Evolutionary conservation across 2,329 filamentous ascomycete species (phyloP).

Genomic region (Cladobotryum mycophilum): DNA sequence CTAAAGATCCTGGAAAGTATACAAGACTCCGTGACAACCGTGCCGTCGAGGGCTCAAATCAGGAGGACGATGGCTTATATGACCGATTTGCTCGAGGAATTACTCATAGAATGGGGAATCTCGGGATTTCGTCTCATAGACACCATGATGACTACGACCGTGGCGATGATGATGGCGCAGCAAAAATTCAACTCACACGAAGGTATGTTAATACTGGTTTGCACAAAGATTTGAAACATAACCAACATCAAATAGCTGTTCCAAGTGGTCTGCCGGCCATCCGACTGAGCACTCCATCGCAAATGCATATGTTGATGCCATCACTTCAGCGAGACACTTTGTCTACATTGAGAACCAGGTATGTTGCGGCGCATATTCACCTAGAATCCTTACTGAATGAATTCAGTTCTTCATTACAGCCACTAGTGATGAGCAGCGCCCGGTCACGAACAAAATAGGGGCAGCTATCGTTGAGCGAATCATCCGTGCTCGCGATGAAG

Average conservation of each 20-base stretch:
- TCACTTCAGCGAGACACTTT: constrained; percentile 62
- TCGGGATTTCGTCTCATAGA: background rate
- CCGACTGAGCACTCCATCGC: constrained; percentile 68
- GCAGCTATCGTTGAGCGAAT: constrained; percentile 74
- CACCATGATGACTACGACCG: constrained; percentile 15
- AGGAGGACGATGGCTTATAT: constrained; percentile 3
- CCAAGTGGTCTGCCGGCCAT: constrained; percentile 47
- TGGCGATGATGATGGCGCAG: constrained; percentile 17
- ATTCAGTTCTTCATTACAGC: constrained; percentile 78
- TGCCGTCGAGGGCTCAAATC: constrained; percentile 23
- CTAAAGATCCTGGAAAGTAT: constrained; percentile 47
- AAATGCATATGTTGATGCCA: constrained; percentile 73
- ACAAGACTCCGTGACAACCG: constrained; percentile 26
- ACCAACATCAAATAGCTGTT: constrained; percentile 29
- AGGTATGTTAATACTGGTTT: constrained; percentile 29
- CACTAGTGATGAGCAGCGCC: constrained; percentile 61
- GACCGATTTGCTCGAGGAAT: constrained; percentile 1
- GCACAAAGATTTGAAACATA: background rate
- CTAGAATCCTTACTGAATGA: background rate
- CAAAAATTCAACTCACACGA: constrained; percentile 45
- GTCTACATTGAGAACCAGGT: constrained; percentile 74
- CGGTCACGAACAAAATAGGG: constrained; percentile 72
- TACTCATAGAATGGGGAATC: constrained; percentile 6
- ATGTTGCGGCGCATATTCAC: constrained; percentile 2
- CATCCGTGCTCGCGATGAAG: constrained; percentile 58